phyloP scores from a whole-genome alignment of 345 rosid genomes.

The Bruguiera parviflora region DNA sequence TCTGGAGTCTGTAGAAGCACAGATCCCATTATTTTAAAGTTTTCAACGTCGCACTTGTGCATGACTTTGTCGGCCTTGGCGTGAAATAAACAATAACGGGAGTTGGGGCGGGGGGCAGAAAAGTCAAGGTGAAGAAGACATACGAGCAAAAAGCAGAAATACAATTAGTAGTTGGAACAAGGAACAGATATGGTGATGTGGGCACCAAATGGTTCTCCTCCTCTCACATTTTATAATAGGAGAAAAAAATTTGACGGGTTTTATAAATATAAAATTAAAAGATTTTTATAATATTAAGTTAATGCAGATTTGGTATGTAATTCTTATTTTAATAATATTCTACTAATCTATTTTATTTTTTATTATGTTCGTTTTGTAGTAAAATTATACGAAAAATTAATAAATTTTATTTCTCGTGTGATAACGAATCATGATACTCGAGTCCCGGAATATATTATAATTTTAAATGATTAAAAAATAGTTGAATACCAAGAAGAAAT shows the following conservation, averaged over 20 bases:
- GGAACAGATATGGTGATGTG: constrained; percentile 41
- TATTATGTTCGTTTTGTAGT: too few relatives aligned
- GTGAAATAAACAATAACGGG: neutral
- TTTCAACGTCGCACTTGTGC: too few relatives aligned
- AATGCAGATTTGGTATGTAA: neutral
- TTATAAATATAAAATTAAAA: constrained; percentile 3
- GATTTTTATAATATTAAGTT: neutral
- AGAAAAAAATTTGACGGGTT: too few relatives aligned
- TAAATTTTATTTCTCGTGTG: too few relatives aligned
- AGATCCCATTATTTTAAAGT: too few relatives aligned
- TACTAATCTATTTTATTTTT: too few relatives aligned
- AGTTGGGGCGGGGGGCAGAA: constrained; percentile 11
- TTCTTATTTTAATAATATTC: neutral
- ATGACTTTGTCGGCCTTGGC: neutral
- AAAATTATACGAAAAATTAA: too few relatives aligned
- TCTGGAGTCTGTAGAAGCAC: too few relatives aligned
- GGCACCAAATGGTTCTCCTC: constrained; percentile 43
- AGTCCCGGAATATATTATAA: too few relatives aligned
- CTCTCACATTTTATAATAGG: constrained; percentile 12
- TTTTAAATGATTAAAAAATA: too few relatives aligned
- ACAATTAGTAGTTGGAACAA: constrained; percentile 24
- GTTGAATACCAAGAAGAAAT: neutral
- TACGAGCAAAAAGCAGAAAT: constrained; percentile 4
- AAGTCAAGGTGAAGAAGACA: constrained; percentile 5
- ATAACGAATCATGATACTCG: too few relatives aligned